Conservation (phyloP, 129 eudicot species). For the Gnaphalium uliginosum region DNA sequence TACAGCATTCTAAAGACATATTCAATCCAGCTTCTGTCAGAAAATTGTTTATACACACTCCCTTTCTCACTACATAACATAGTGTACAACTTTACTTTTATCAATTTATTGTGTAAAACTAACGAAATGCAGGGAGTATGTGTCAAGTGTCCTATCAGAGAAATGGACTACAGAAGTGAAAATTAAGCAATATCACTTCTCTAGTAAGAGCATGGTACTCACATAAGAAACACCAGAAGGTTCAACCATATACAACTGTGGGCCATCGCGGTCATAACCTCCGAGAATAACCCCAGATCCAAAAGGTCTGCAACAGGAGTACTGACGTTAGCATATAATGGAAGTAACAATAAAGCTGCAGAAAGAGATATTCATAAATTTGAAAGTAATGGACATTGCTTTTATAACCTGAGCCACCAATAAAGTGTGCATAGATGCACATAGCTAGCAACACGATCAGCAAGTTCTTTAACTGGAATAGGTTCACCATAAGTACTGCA, state of each 20-base stretch:
- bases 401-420: conserved; percentile 96
- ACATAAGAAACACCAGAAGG: conserved; percentile 98
- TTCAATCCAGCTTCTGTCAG: background rate
- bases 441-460: conserved; percentile 96
- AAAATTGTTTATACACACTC: background rate
- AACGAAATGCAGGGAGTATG: background rate
- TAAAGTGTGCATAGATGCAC: conserved; percentile 92
- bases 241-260: conserved; percentile 94
- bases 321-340: conserved; percentile 18
- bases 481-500: conserved; percentile 89
- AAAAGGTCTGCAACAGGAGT: conserved; percentile 71
- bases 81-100: background rate
- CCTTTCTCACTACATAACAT: background rate
- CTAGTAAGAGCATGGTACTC: conserved; percentile 40
- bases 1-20: background rate
- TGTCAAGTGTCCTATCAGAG: background rate
- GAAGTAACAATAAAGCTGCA: background rate
- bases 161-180: background rate
- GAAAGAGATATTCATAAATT: conserved; percentile 4
- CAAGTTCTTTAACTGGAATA: conserved; percentile 94
- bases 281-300: conserved; percentile 95
- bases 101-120: background rate
- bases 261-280: conserved; percentile 98
- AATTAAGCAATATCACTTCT: conserved; percentile 1
- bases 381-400: conserved; percentile 6